A percentile compares a stretch with the other conserved stretches of the same genome.
Conservation (phyloP, 1,139 yeast species). For the Sugiyamaella japonica region DNA sequence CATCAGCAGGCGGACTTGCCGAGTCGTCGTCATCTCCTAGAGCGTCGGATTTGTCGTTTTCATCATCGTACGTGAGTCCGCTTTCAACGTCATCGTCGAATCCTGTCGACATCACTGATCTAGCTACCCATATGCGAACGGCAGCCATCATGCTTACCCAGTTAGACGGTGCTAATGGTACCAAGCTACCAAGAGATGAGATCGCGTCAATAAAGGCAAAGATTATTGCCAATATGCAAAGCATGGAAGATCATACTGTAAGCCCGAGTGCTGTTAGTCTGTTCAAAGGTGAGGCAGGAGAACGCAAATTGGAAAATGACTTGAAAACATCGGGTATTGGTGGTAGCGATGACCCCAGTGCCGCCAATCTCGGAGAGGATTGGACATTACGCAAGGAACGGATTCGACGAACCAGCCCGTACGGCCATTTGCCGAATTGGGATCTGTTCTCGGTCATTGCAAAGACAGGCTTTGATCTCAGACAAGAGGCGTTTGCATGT, state of each 20-base stretch:
- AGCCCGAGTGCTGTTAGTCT: slow-evolving; percentile 51
- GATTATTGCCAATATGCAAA: slow-evolving; percentile 85
- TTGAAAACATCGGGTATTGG: slow-evolving; percentile 71
- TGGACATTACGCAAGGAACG: slow-evolving; percentile 82
- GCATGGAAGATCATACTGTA: slow-evolving; percentile 62
- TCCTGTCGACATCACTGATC: slow-evolving; percentile 43
- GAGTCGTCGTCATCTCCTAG: slow-evolving; percentile 35
- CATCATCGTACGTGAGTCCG: slow-evolving; percentile 36
- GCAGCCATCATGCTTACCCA: slow-evolving; percentile 95
- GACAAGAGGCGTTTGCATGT: slow-evolving; percentile 98
- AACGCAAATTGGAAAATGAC: slow-evolving; percentile 87
- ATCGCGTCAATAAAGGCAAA: slow-evolving; percentile 68
- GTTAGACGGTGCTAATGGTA: slow-evolving; percentile 62
- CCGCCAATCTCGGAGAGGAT: slow-evolving; percentile 79
- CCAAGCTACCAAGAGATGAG: slow-evolving; percentile 71
- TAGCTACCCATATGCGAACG: slow-evolving; percentile 91
- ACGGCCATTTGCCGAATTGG: slow-evolving; percentile 89
- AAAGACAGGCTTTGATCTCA: slow-evolving; percentile 90
- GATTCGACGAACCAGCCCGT: slow-evolving; percentile 71
- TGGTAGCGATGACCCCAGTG: slow-evolving; percentile 43
- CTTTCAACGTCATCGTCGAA: neutral
- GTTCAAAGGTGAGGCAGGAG: slow-evolving; percentile 77
- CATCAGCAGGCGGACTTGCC: slow-evolving; percentile 4
- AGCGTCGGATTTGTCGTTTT: slow-evolving; percentile 40
- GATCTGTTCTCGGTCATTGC: slow-evolving; percentile 93